Evolutionary conservation across 441 rosid species (phyloP), one percentile per base, ranked within the genome.

Genomic region (Pelargonium fulgidum): DNA sequence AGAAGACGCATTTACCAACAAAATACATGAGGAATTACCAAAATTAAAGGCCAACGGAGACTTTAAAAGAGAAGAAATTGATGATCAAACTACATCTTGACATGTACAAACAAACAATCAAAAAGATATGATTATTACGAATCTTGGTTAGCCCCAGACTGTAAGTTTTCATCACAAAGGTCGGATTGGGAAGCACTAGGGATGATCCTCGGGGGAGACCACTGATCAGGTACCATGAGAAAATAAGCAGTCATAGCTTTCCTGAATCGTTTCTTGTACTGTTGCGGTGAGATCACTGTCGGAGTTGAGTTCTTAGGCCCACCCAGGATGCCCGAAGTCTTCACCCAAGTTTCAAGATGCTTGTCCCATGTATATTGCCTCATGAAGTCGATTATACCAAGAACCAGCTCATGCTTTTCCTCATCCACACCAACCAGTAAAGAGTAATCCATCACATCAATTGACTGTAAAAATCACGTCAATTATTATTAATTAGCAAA

Each of bases 361-460:
- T 94, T 94, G 36, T 29, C 36, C 36, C 97, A 94, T 0, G 99
- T 94, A 73, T 94, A 94, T 75, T 94, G 99, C 77, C 99, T 87
- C 89, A 94, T 81, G 87, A 84, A 94, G 76, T 92, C 99, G 45
- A 94, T 94, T 65, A 94, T 94, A 70, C 99, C 98, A 14, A 94
- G 84, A 29, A 92, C 97, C 71, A 94, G 74, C 78, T 94, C 96
- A 44, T 90, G 91, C 44, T 85, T 92, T 82, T 86, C 89, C 77
- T 87, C 86, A 63, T 94, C 99, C 81, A 94, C 88, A 45, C 99
- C 99, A 24, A 94, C 97, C 74, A 92, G 81, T 68, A 94, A 75
- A 1, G 97, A 94, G 85, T 92, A 94, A 77, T 94, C 99, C 99
- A 90, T 94, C 79, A 89, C 97, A 76, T 92, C 92, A 39, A 88